Evolutionary conservation across 257 asterid species (phyloP).

Genomic region (Plectranthus barbatus): DNA sequence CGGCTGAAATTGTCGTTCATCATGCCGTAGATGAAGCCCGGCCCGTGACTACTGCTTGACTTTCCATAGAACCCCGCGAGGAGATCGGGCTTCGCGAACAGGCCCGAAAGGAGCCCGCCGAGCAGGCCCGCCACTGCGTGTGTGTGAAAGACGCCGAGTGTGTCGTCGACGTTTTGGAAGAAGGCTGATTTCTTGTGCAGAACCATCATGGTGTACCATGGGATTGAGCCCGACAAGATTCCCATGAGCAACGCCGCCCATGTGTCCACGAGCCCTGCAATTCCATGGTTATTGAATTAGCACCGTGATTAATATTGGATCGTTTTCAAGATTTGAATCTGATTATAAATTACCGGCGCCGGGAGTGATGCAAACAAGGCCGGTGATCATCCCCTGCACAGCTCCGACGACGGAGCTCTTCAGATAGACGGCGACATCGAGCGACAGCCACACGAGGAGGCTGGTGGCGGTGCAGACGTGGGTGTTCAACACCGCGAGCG

Average conservation of each 20-base stretch:
- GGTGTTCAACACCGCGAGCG: constrained; percentile 62
- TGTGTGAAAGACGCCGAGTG: constrained; percentile 61
- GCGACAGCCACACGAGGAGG: constrained; percentile 63
- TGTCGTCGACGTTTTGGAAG: constrained; percentile 60
- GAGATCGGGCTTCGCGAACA: constrained; percentile 51
- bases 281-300: no score
- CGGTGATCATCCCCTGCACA: constrained; percentile 77
- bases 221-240: constrained; percentile 49
- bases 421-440: constrained; percentile 46
- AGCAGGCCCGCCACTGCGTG: constrained; percentile 63
- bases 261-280: constrained; percentile 57
- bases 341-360: constrained; percentile 53
- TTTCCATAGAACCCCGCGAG: constrained; percentile 15
- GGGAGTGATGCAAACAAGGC: constrained; percentile 81
- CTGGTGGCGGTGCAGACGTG: constrained; percentile 74
- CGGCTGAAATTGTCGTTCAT: constrained; percentile 4
- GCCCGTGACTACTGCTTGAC: constrained; percentile 1
- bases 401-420: constrained; percentile 77
- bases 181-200: constrained; percentile 57
- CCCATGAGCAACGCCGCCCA: constrained; percentile 83
- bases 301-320: no score
- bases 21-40: constrained; percentile 45
- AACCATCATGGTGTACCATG: constrained; percentile 85
- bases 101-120: constrained; percentile 60
- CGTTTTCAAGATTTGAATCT: no score